A percentile compares a stretch with the other conserved stretches of the same genome.
Evolutionary conservation across 2,329 filamentous ascomycete genomes (phyloP).

Genomic region (Colletotrichum australisinense): DNA sequence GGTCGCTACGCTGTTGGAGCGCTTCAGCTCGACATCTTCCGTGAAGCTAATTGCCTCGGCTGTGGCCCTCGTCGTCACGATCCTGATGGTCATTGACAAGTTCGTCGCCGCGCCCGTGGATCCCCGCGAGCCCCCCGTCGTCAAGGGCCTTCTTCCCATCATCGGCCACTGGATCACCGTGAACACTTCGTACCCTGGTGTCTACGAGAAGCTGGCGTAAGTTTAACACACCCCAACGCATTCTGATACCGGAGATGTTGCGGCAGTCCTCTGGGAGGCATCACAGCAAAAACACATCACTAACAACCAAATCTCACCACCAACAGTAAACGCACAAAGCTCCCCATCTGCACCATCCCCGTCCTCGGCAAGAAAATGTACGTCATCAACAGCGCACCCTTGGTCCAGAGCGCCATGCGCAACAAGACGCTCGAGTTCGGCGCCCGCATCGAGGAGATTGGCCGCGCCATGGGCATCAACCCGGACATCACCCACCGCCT

Average conservation of each 20-base stretch:
- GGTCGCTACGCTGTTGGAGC: not conserved
- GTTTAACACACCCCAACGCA: not conserved
- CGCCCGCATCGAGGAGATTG: constrained; percentile 50
- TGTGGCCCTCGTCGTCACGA: not conserved
- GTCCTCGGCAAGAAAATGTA: constrained; percentile 58
- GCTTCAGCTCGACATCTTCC: constrained; percentile 3
- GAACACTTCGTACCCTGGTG: constrained; percentile 48
- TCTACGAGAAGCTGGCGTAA: constrained; percentile 52
- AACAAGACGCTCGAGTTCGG: constrained; percentile 51
- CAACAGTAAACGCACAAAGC: constrained; percentile 38
- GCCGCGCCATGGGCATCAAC: constrained; percentile 38
- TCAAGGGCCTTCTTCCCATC: constrained; percentile 54
- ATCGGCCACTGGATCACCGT: constrained; percentile 60
- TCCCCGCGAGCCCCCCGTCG: constrained; percentile 54
- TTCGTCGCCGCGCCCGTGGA: constrained; percentile 37
- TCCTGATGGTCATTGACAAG: constrained; percentile 13
- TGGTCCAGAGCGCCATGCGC: constrained; percentile 53
- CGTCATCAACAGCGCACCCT: constrained; percentile 53
- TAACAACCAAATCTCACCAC: not conserved
- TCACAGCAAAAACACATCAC: not conserved
- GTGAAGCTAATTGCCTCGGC: not conserved
- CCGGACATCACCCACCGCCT: constrained; percentile 48
- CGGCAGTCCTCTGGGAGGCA: too few species aligned
- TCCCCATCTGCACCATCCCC: constrained; percentile 56
- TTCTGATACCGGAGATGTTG: too few species aligned